Evolutionary conservation across 805 yeast species (phyloP).

Genomic region (Metschnikowia lunata): DNA sequence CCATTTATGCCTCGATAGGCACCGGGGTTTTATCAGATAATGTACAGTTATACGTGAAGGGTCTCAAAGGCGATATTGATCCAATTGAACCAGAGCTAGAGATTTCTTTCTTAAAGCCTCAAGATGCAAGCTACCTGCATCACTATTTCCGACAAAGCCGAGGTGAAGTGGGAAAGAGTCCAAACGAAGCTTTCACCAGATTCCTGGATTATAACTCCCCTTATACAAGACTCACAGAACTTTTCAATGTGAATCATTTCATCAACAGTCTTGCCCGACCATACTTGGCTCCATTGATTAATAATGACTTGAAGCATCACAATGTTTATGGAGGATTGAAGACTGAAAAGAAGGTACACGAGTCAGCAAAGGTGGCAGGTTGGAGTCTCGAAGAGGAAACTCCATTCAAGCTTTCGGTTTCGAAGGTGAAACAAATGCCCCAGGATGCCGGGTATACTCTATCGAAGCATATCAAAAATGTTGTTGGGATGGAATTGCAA

Average conservation of each 20-base stretch:
- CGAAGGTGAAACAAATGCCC: slow-evolving; percentile 24
- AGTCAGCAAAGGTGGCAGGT: slow-evolving; percentile 9
- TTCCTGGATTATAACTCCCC: slow-evolving; percentile 44
- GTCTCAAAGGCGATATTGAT: slow-evolving; percentile 56
- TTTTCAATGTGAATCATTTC: slow-evolving; percentile 92
- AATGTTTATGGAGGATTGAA: slow-evolving; percentile 34
- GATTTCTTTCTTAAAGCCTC: slow-evolving; percentile 40
- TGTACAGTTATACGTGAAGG: slow-evolving; percentile 56
- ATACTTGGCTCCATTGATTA: slow-evolving; percentile 83
- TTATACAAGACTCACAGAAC: slow-evolving; percentile 81
- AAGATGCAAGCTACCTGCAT: slow-evolving; percentile 44
- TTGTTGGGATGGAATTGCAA: slow-evolving; percentile 72
- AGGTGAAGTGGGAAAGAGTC: slow-evolving; percentile 15
- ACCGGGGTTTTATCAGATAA: slow-evolving; percentile 59
- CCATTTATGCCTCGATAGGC: slow-evolving; percentile 81
- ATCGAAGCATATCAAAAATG: slow-evolving; percentile 41
- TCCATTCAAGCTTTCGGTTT: slow-evolving; percentile 10
- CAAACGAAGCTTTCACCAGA: slow-evolving; percentile 54
- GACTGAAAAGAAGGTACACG: slow-evolving; percentile 15
- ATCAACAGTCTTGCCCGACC: slow-evolving; percentile 90
- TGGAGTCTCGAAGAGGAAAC: slow-evolving; percentile 5
- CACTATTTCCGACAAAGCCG: slow-evolving; percentile 31
- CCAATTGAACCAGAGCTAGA: slow-evolving; percentile 42
- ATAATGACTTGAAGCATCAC: slow-evolving; percentile 75
- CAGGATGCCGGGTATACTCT: slow-evolving; percentile 32